Base-by-base conservation (phyloP, 768 basidiomycete genomes). In the Suillus sp. region DNA sequence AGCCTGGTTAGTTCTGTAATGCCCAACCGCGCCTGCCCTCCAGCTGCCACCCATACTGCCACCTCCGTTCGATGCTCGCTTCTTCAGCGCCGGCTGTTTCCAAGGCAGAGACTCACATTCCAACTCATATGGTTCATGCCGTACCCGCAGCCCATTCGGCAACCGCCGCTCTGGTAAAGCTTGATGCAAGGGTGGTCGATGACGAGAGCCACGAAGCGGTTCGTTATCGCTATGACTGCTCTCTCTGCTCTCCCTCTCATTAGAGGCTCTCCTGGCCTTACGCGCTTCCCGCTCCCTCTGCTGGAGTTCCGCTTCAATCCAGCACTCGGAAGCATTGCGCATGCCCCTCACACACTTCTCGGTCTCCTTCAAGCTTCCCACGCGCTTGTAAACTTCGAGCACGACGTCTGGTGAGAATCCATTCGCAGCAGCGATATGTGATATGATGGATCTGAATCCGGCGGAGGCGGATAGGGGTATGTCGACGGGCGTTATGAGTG, bases 391-490 rank as follows among this genome's bases (percentile, higher is more conserved):
- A 34, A 84, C 74, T 16, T 70, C 70, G 57, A 76, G 72, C 22
- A 83, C 82, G 6, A 82, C 77, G 3, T 75, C 73, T 50, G 78
- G 68, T 14, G 69, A 71, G 63, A 82, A 81, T 18, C 80, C 80
- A 47, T 84, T 81, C 37, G 82, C 81, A 22, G 72, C 67, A 0
- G 81, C 77, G 74, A 87, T 82, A 62, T 69, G 70, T 11, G 72
- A 67, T 2, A 85, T 64, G 18, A 75, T 67, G 50, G 69, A 63
- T 8, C 69, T 67, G 16, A 79, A 68, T 2, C 79, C 80, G 7
- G 76, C 66, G 10, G 64, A 51, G 0, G 66, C 58, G 14, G 61
- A 40, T 5, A 76, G 20, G 32, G 62, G 22, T 2, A 73, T 1
- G 25, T 74, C 74, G 0, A 57, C 11, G 0, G 64, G 56, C 0